Conservation (phyloP, 2,329 filamentous ascomycete species). For the Pseudocercospora fuligena region DNA sequence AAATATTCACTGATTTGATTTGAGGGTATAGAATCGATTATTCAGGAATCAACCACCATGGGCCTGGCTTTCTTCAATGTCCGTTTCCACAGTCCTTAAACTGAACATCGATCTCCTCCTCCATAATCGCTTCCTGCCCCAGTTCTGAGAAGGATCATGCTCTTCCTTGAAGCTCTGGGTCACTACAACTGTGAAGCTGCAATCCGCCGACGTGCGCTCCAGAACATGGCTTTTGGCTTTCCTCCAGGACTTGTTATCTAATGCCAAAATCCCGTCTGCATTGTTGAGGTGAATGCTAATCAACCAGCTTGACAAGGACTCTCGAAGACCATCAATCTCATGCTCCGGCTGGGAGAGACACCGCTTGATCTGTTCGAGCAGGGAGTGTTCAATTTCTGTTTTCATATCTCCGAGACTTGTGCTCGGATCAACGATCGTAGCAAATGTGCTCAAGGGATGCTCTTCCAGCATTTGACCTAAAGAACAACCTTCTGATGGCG, state of each 20-base stretch:
- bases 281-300: neutral
- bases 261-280: neutral
- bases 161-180: neutral
- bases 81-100: neutral
- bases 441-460: neutral
- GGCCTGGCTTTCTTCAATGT: neutral
- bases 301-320: neutral
- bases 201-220: neutral
- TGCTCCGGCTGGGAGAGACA: neutral
- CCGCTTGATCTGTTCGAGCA: neutral
- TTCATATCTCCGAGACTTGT: neutral
- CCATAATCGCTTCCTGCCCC: neutral
- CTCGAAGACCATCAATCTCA: neutral
- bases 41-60: no score
- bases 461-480: neutral
- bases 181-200: neutral
- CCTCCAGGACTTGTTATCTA: neutral
- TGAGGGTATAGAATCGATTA: no score
- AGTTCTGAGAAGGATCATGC: neutral
- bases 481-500: neutral
- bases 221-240: neutral
- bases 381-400: neutral
- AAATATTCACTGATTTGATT: no score
- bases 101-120: neutral
- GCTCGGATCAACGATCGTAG: neutral